These are phyloP conservation scores for Elongisporangium senticosum DNA, from an alignment of 352 stramenopile genomes.

Conservation along the genomic window DNA sequence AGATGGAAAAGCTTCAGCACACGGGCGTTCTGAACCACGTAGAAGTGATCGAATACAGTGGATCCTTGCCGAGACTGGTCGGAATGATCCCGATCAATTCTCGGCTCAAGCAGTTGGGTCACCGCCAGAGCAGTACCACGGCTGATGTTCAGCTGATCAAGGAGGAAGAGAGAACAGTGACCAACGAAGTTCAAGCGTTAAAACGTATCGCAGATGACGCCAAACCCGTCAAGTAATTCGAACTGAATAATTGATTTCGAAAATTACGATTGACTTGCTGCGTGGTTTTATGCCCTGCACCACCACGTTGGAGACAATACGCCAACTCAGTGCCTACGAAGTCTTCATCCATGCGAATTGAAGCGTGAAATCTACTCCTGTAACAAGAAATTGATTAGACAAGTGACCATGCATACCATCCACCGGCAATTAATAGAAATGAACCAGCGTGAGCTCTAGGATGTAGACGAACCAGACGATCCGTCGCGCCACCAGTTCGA, in stretches of 20 bases:
- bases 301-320: too few species aligned
- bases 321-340: neutral
- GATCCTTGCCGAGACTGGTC: conserved; percentile 35
- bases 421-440: neutral
- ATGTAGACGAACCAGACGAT: conserved; percentile 1
- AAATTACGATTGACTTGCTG: neutral
- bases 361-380: conserved; percentile 3
- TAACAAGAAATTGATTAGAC: neutral
- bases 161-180: neutral
- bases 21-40: conserved; percentile 46
- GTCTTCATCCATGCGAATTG: conserved; percentile 2
- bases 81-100: conserved; percentile 39
- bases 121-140: conserved; percentile 1
- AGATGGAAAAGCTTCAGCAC: conserved; percentile 49
- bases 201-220: neutral
- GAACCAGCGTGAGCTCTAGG: conserved; percentile 1
- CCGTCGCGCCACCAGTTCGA: conserved; percentile 1
- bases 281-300: neutral
- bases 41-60: conserved; percentile 59
- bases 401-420: neutral
- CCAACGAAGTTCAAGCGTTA: neutral
- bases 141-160: neutral
- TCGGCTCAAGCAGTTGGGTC: neutral
- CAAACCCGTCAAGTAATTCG: neutral
- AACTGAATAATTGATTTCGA: neutral